Conservation (phyloP, 306 rosid genomes). For the Albizia julibrissin region DNA sequence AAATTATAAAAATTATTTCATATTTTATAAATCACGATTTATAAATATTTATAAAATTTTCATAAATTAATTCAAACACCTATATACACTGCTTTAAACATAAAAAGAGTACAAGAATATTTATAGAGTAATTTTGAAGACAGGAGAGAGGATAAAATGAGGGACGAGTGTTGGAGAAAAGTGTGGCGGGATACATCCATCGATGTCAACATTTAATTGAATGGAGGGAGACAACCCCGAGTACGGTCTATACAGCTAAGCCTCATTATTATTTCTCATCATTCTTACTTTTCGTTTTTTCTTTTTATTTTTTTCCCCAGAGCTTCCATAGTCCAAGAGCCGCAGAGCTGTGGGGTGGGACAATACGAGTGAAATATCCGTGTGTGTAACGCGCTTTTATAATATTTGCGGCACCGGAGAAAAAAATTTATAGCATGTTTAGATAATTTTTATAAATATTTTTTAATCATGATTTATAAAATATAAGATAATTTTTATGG, state of each 20-base stretch:
- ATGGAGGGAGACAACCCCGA: constrained; percentile 32
- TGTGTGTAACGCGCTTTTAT: not conserved
- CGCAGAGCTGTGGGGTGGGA: not conserved
- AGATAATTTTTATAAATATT: no score
- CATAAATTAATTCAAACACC: no score
- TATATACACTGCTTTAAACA: no score
- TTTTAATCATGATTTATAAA: no score
- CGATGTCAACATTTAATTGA: constrained; percentile 5
- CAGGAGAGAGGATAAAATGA: not conserved
- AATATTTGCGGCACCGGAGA: no score
- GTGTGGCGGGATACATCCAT: constrained; percentile 10
- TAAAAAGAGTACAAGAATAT: no score
- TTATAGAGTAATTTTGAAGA: no score
- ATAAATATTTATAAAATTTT: no score
- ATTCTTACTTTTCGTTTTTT: not conserved
- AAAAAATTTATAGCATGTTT: no score
- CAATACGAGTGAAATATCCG: not conserved
- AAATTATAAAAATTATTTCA: no score
- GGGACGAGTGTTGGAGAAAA: not conserved
- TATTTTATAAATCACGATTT: no score
- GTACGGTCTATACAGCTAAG: constrained; percentile 14
- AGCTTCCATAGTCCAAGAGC: not conserved
- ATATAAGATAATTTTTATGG: no score
- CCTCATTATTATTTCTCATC: constrained; percentile 4
- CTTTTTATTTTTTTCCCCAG: not conserved